Evolutionary conservation across 2,329 filamentous ascomycete genomes (phyloP).

Genomic region (Neospermospora avenae): DNA sequence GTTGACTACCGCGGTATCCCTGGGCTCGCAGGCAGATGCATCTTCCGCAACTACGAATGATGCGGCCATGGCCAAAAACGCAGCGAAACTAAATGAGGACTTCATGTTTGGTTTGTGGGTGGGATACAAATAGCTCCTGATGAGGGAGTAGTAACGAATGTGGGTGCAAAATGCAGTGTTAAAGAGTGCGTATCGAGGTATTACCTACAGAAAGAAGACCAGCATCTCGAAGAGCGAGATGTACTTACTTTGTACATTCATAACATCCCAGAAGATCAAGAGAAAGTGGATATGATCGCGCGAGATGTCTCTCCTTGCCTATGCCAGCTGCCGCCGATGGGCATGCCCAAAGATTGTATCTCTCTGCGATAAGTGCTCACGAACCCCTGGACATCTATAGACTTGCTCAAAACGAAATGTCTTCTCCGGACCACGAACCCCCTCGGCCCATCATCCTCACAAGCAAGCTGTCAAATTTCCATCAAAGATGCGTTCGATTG

Average conservation of each 20-base stretch:
- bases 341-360: not conserved
- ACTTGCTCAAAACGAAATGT: not conserved
- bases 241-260: slow-evolving; percentile 4
- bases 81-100: slow-evolving; percentile 9
- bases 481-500: not conserved
- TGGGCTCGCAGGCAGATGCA: slow-evolving; percentile 7
- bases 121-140: not conserved
- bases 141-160: not conserved
- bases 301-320: not conserved
- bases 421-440: not conserved
- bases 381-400: not conserved
- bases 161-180: not conserved
- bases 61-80: slow-evolving; percentile 11
- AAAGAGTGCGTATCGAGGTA: not conserved
- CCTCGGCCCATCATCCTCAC: slow-evolving; percentile 3
- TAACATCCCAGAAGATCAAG: not conserved
- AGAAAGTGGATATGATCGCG: not conserved
- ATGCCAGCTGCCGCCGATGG: not conserved
- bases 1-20: not conserved
- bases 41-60: slow-evolving; percentile 9
- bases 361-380: not conserved
- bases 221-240: not conserved
- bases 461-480: not conserved
- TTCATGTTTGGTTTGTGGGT: slow-evolving; percentile 12
- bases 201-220: not conserved